Conservation (phyloP, 2,329 filamentous ascomycete genomes). For the Falciphora oryzae region DNA sequence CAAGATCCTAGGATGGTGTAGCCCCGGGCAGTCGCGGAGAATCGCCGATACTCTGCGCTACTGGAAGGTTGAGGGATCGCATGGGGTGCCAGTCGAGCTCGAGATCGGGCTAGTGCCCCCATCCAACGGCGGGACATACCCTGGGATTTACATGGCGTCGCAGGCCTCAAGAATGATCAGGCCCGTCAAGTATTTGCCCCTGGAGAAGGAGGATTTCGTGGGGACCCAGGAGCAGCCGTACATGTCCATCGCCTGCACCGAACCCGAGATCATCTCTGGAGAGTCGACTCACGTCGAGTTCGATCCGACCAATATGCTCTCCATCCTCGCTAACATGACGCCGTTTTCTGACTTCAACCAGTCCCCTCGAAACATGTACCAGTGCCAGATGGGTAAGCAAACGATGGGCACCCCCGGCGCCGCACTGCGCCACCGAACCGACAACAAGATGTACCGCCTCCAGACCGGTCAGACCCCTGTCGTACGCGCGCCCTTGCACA, state of each 20-base stretch:
- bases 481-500: conserved; percentile 86
- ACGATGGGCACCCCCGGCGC: conserved; percentile 96
- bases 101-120: conserved; percentile 90
- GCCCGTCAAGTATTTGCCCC: conserved; percentile 84
- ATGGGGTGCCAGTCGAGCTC: conserved; percentile 73
- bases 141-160: conserved; percentile 90
- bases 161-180: conserved; percentile 80
- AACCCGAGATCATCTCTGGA: conserved; percentile 79
- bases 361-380: conserved; percentile 98
- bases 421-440: conserved; percentile 77
- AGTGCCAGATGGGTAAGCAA: conserved; percentile 99
- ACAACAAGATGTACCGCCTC: conserved; percentile 94
- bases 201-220: conserved; percentile 81
- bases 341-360: conserved; percentile 99
- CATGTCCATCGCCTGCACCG: conserved; percentile 94
- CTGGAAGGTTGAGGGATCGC: conserved; percentile 89
- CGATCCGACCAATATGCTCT: conserved; percentile 92
- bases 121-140: conserved; percentile 89
- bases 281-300: conserved; percentile 91
- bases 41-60: conserved; percentile 84
- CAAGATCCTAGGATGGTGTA: conserved; percentile 82
- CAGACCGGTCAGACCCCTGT: conserved; percentile 96
- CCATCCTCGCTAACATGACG: conserved; percentile 96
- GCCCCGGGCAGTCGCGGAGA: conserved; percentile 71
- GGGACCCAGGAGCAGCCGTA: conserved; percentile 95